Base-by-base conservation (phyloP, 257 asterid genomes). In the Petunia secreta region DNA sequence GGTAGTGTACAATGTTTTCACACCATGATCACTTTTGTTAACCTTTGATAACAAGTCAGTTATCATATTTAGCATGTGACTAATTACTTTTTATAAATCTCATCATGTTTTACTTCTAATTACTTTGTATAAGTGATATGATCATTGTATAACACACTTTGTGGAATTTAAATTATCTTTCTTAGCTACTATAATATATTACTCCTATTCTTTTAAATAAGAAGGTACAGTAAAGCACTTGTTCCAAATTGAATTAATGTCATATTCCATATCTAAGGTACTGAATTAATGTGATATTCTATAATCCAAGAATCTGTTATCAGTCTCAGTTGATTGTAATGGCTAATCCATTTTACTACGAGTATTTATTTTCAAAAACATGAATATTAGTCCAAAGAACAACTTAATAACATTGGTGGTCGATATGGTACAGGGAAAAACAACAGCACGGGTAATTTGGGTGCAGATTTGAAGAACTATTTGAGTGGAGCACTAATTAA, bases 381-480 rank as follows among this genome's bases (percentile, higher is more conserved):
- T 43, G 25, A 14, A 15, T 0, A 57, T 14, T 41, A 77, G 2
- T 25, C 44, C 6, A 25, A 0, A 6, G 4, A 63, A 74, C 46
- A 52, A n/a, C 14, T 13, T 2, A 41, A 44, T 44, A 7, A 53
- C 34, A 14, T 7, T 1, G 0, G 25, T 78, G 36, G 36, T 44
- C 8, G 8, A 46, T 48, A 38, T 34, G 10, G 13, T 8, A 46
- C 88, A 90, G 94, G 86, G 38, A 84, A 84, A 80, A 74, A 63
- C 62, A 87, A 86, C 41, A 80, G 80, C 76, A 85, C 91, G 0
- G 90, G 87, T 1, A 83, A 86, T 84, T 16, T 87, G 48, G 75
- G 86, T 55, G 84, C 79, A 38, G 94, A 90, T 82, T n/a, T 90
- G 75, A 84, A 84, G 50, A 85, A 91, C 75, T 90, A 91, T 91